Evolutionary conservation across 306 rosid species (phyloP).

Genomic region (Sophora flavescens): DNA sequence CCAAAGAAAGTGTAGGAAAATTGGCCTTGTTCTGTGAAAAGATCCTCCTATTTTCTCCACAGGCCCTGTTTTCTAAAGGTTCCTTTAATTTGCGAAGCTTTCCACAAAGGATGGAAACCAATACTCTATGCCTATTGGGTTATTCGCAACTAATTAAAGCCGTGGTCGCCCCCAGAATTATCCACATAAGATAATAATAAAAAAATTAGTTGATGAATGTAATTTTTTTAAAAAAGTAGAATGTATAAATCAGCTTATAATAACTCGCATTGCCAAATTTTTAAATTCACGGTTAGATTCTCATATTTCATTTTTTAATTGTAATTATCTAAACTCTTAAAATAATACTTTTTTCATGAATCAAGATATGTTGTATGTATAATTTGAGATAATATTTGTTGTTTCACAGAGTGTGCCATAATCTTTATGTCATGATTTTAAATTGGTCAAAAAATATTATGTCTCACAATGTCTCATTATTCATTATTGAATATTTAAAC

Average conservation of each 20-base stretch:
- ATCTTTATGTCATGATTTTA: too few relatives aligned
- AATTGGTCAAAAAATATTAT: too few relatives aligned
- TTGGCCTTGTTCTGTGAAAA: not conserved
- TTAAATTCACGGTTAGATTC: too few relatives aligned
- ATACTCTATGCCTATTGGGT: not conserved
- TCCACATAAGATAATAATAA: not conserved
- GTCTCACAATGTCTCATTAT: too few relatives aligned
- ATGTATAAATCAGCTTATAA: not conserved
- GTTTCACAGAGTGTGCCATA: too few relatives aligned
- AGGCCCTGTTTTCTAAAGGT: not conserved
- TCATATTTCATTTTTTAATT: too few relatives aligned
- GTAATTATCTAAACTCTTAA: too few relatives aligned
- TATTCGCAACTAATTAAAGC: not conserved
- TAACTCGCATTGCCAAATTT: too few relatives aligned
- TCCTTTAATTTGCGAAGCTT: not conserved
- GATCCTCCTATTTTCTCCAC: not conserved
- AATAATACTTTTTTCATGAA: not conserved
- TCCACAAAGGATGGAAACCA: slow-evolving; percentile 3
- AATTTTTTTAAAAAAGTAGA: not conserved
- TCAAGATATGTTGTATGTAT: not conserved
- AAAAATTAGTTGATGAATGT: not conserved
- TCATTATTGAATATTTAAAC: too few relatives aligned
- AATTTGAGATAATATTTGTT: too few relatives aligned
- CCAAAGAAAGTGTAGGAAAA: not conserved
- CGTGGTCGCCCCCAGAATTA: not conserved